Conservation (phyloP, 371 early-diverging fungal genomes). For the Mortierella sp. region DNA sequence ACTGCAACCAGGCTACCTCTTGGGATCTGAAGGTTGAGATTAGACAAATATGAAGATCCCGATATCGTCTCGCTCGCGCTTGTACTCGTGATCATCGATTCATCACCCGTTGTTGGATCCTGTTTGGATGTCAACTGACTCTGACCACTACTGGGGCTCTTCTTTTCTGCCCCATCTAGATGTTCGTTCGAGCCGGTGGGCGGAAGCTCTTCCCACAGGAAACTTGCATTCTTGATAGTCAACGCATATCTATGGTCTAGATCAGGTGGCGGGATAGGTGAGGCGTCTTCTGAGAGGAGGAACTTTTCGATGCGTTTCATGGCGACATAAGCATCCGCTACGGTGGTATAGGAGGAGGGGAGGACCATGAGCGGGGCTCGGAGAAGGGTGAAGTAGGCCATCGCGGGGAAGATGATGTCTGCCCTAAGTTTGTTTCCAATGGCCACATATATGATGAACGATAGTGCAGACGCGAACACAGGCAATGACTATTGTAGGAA, state of each 20-base stretch:
- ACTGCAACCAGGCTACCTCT: slow-evolving; percentile 63
- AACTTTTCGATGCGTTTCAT: slow-evolving; percentile 68
- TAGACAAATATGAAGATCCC: slow-evolving; percentile 9
- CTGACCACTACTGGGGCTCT: slow-evolving; percentile 1
- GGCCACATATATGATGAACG: slow-evolving; percentile 51
- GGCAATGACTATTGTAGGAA: slow-evolving; percentile 65
- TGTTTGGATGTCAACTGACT: neutral
- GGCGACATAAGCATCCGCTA: slow-evolving; percentile 75
- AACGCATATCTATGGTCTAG: slow-evolving; percentile 53
- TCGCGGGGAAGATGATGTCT: slow-evolving; percentile 55
- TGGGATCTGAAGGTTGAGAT: slow-evolving; percentile 56
- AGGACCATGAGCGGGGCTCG: slow-evolving; percentile 78
- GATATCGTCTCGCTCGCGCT: too few species aligned
- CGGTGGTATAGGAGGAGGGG: slow-evolving; percentile 66
- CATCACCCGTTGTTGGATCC: neutral
- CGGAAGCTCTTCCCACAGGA: slow-evolving; percentile 65
- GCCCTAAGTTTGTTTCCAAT: slow-evolving; percentile 50
- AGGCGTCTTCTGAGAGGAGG: slow-evolving; percentile 74
- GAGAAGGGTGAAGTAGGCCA: slow-evolving; percentile 59
- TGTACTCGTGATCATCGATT: neutral
- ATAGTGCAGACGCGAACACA: slow-evolving; percentile 58
- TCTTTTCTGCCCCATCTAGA: too few species aligned
- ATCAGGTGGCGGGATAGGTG: too few species aligned
- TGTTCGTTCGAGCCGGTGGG: too few species aligned
- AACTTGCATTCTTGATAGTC: slow-evolving; percentile 56